phyloP scores from a whole-genome alignment of 139 green algal species.

The Trebouxia sp. region DNA sequence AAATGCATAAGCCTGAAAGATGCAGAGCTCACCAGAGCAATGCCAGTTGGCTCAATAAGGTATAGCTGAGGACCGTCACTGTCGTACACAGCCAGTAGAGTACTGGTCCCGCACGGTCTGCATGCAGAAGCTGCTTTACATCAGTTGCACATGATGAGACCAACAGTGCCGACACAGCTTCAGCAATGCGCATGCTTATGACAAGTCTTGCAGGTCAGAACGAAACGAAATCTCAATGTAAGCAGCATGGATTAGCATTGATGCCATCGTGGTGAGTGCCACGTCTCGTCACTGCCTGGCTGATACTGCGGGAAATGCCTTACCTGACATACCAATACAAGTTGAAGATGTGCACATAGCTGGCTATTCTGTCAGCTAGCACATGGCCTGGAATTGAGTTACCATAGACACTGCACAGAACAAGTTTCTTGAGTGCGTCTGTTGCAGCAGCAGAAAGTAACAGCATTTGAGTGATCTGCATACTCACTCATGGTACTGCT shows the following conservation, averaged over 20 bases:
- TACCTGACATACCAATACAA: slow-evolving; percentile 92
- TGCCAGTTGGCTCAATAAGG: slow-evolving; percentile 87
- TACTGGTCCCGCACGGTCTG: slow-evolving; percentile 82
- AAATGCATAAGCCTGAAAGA: neutral
- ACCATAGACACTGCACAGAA: slow-evolving; percentile 83
- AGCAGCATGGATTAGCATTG: neutral
- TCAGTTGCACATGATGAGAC: no score
- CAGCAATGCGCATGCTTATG: no score
- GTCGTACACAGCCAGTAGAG: slow-evolving; percentile 86
- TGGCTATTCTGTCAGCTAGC: slow-evolving; percentile 88
- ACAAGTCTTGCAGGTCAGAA: neutral
- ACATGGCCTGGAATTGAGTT: slow-evolving; percentile 90
- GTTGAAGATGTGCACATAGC: slow-evolving; percentile 96
- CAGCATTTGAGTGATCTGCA: no score
- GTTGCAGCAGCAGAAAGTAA: neutral
- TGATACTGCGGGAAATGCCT: neutral
- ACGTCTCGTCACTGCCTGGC: neutral
- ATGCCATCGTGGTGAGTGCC: no score
- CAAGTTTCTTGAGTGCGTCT: neutral
- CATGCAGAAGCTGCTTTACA: neutral
- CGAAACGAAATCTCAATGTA: neutral
- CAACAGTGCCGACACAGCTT: no score
- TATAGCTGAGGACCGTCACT: slow-evolving; percentile 88
- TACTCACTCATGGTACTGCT: slow-evolving; percentile 79
- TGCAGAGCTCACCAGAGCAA: slow-evolving; percentile 35